Evolutionary conservation across 805 yeast genomes (phyloP), one percentile per base, ranked within the genome.

Genomic region (Candida ficus): DNA sequence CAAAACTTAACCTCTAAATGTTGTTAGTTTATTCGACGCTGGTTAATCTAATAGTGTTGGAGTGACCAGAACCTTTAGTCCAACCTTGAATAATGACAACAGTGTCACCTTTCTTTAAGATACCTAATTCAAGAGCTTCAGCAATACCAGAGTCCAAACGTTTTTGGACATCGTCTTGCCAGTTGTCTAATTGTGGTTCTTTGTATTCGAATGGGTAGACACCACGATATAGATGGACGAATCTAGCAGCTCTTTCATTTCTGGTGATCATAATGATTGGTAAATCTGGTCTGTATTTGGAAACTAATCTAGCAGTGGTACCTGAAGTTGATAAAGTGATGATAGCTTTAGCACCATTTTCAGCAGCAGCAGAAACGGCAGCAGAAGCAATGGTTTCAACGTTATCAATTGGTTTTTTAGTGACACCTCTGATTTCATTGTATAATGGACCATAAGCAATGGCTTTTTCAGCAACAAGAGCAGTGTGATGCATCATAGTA

Each of bases 231-330:
- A 93, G 77, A 75, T 93, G 99, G 54, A 91, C 79, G 74, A 80
- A 89, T 75, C 97, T 87, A 47, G 98, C 96, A 50, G 96, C 80
- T 64, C 80, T 75, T 61, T 76, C 80, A 75, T 89, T 88, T 80
- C 99, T 87, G 60, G 99, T 93, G 54, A 93, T 93, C 96, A 91
- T 88, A 71, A 93, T 79, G 65, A 91, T 86, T 62, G 99, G 99
- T 65, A 91, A 85, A 67, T 83, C 78, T 62, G 99, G 99, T 77
- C 96, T 87, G 78, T 89, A 93, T 77, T 93, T 93, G 60, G 99
- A 85, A 54, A 89, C 83, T 63, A 91, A 80, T 77, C 98, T 89
- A 43, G 97, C 93, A 52, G 98, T 87, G 56, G 79, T 76, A 70
- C 98, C 99, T 43, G 95, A 77, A 57, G 97, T 91, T 44, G 97